Base-by-base conservation (phyloP, 768 basidiomycete genomes). In the Pleurotus tuoliensis region DNA sequence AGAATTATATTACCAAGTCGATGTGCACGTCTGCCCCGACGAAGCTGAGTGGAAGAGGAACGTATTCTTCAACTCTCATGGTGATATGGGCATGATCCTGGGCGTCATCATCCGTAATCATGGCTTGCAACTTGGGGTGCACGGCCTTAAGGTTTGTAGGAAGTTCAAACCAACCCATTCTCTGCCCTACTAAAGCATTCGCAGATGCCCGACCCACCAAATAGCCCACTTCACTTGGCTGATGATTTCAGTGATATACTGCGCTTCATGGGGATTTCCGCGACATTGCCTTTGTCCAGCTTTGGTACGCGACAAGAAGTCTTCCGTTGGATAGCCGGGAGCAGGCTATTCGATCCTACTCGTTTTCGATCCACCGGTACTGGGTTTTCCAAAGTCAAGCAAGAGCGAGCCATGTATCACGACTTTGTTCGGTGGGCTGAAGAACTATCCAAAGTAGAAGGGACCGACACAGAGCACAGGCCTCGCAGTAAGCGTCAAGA, bases 31-130 rank as follows among this genome's bases (percentile, higher is more conserved):
- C 3, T 87, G 85, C 62, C 65, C 62, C 2, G 76, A 81, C 64
- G 67, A 69, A 62, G 74, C 70, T 16, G 81, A 81, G 62, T 81
- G 71, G 67, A 73, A 83, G 20, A 73, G 82, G 18, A 67, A 81
- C 13, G 64, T 75, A 20, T 81, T 87, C 67, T 81, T 81, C 62
- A 76, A 82, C 56, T 79, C 81, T 1, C 89, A 88, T 61, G 88
- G 88, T 7, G 88, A 89, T 61, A 73, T 89, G 15, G 84, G 84
- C 0, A 87, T 88, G 81, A 86, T 90, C 13, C 67, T 90, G 47
- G 80, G 82, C 8, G 66, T 85, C 12, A 66, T 89, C 15, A 78
- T 75, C 7, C 75, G 76, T 40, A 80, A 79, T 53, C 69, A 69
- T 47, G 83, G 86, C 2, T 61, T 90, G 2, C 63, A 68, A 2